Evolutionary conservation across 352 stramenopile genomes (phyloP).

Genomic region (Phytophthora fragariaefolia): DNA sequence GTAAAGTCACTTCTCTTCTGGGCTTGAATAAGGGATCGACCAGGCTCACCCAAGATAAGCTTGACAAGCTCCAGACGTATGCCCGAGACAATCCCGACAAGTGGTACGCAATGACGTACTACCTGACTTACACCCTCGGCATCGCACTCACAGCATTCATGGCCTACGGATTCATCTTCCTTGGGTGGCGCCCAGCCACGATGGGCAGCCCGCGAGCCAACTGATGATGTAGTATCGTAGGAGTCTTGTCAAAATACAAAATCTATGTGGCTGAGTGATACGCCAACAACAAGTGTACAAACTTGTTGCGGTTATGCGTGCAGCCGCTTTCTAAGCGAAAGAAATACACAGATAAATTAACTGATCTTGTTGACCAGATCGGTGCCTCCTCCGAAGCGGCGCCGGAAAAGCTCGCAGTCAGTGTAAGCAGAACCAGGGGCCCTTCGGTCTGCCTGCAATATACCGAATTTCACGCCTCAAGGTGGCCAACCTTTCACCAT

Average conservation of each 20-base stretch:
- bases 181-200: slow-evolving; percentile 16
- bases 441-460: too few species aligned
- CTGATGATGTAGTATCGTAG: neutral
- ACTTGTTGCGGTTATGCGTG: too few species aligned
- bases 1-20: slow-evolving; percentile 15
- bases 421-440: too few species aligned
- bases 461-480: too few species aligned
- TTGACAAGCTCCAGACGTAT: slow-evolving; percentile 13
- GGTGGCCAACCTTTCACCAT: too few species aligned
- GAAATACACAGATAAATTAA: too few species aligned
- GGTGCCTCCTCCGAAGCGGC: too few species aligned
- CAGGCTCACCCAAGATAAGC: slow-evolving; percentile 16
- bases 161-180: slow-evolving; percentile 5
- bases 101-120: slow-evolving; percentile 23
- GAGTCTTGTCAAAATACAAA: neutral
- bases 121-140: slow-evolving; percentile 6
- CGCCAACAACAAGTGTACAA: too few species aligned
- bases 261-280: neutral
- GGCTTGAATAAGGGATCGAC: slow-evolving; percentile 8
- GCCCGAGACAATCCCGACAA: slow-evolving; percentile 18
- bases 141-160: slow-evolving; percentile 5
- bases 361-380: too few species aligned
- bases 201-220: slow-evolving; percentile 13
- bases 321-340: too few species aligned
- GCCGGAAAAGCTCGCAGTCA: too few species aligned